These are phyloP conservation scores for Metarhizium rileyi DNA, from an alignment of 2,329 filamentous ascomycete genomes.

Conservation along the genomic window DNA sequence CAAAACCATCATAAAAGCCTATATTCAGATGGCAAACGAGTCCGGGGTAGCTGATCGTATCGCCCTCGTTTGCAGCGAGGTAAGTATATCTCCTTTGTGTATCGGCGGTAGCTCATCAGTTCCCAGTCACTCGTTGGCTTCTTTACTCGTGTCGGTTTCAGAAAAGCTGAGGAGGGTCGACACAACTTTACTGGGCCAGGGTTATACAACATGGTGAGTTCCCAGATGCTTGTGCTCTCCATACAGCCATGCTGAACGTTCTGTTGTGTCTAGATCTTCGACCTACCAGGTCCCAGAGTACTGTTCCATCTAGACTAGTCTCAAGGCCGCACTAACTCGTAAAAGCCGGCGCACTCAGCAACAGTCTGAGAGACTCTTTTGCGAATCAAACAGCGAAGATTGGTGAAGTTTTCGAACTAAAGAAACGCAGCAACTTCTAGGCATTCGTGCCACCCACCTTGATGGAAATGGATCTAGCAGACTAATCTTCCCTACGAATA, in stretches of 20 bases:
- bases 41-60: slow-evolving; percentile 62
- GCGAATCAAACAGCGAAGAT: not conserved
- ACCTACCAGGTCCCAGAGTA: not conserved
- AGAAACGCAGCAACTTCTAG: not conserved
- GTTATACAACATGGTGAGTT: slow-evolving; percentile 71
- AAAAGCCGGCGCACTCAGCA: not conserved
- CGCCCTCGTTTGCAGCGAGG: slow-evolving; percentile 61
- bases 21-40: slow-evolving; percentile 56
- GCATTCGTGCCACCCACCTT: not conserved
- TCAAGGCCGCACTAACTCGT: not conserved
- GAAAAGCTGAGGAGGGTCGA: slow-evolving; percentile 55
- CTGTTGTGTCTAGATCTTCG: slow-evolving; percentile 1
- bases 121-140: slow-evolving; percentile 55
- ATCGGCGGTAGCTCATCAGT: slow-evolving; percentile 5
- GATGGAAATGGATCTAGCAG: not conserved
- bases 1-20: slow-evolving; percentile 47
- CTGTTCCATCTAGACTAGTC: not conserved
- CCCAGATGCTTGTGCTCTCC: not conserved
- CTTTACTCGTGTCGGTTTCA: slow-evolving; percentile 69
- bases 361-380: not conserved
- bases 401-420: not conserved
- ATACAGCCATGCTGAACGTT: not conserved
- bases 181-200: slow-evolving; percentile 67
- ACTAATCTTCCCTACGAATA: not conserved
- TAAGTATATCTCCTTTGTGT: not conserved